These are phyloP conservation scores for Amyloporia xantha DNA, from an alignment of 768 basidiomycete species.

Conservation along the genomic window DNA sequence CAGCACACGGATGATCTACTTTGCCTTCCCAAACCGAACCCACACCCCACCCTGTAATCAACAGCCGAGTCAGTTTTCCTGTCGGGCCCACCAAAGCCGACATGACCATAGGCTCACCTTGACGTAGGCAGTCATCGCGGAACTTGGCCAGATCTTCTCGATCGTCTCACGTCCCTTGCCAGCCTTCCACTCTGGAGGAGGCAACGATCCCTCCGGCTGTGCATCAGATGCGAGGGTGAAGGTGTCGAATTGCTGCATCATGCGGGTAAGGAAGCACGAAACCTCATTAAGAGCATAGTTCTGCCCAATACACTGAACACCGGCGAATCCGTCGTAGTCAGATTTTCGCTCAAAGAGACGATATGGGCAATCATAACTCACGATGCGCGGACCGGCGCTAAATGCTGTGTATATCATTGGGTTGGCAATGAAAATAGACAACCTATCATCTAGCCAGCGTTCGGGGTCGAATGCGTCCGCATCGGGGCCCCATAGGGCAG, in stretches of 20 bases:
- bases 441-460: constrained; percentile 62
- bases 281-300: constrained; percentile 75
- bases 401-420: constrained; percentile 71
- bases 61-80: background rate
- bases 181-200: constrained; percentile 50
- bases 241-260: constrained; percentile 58
- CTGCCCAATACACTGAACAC: constrained; percentile 55
- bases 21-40: constrained; percentile 34
- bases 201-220: constrained; percentile 56
- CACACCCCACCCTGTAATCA: constrained; percentile 23
- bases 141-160: constrained; percentile 58
- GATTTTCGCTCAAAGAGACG: background rate
- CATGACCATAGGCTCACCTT: constrained; percentile 40
- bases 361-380: constrained; percentile 22
- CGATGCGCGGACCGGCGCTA: constrained; percentile 59
- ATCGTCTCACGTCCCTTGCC: constrained; percentile 36
- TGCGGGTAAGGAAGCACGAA: constrained; percentile 61
- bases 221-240: constrained; percentile 55
- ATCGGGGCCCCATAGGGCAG: constrained; percentile 65
- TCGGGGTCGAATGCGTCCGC: constrained; percentile 76
- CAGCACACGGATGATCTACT: too few species aligned
- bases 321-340: too few species aligned
- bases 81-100: background rate
- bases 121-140: constrained; percentile 57
- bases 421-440: constrained; percentile 45